Evolutionary conservation across 441 rosid genomes (phyloP).

Genomic region (Euphorbia celastroides): DNA sequence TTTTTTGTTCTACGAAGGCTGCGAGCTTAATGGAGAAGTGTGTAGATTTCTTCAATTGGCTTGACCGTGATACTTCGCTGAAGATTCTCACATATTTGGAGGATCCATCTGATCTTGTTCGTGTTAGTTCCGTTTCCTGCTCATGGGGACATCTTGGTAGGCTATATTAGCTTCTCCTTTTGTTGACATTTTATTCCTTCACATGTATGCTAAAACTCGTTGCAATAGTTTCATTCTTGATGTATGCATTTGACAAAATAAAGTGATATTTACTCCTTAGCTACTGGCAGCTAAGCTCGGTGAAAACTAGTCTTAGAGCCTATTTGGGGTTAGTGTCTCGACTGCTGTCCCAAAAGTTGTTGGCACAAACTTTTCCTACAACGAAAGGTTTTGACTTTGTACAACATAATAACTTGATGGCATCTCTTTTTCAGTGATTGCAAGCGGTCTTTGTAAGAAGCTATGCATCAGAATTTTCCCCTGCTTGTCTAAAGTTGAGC

Average conservation of each 20-base stretch:
- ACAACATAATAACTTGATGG: background rate
- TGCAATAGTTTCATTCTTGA: background rate
- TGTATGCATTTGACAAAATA: too few species aligned
- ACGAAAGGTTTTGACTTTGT: too few species aligned
- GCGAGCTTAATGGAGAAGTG: conserved; percentile 25
- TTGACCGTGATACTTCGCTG: conserved; percentile 40
- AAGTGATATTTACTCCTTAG: too few species aligned
- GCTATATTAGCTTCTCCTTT: conserved; percentile 14
- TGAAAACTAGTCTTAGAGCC: too few species aligned
- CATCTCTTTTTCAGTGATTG: conserved; percentile 51
- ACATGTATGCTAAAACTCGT: background rate
- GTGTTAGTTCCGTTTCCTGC: conserved; percentile 59
- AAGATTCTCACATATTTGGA: conserved; percentile 46
- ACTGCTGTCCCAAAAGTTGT: too few species aligned
- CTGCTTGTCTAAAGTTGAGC: conserved; percentile 39
- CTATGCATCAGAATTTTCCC: conserved; percentile 71
- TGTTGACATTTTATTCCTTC: background rate
- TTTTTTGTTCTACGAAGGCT: background rate
- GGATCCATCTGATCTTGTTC: conserved; percentile 62
- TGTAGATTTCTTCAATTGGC: conserved; percentile 46
- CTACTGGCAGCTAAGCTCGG: too few species aligned
- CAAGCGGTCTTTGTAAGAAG: conserved; percentile 50
- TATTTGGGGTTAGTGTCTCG: too few species aligned
- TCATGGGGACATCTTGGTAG: conserved; percentile 67
- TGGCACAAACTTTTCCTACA: too few species aligned